Evolutionary conservation across 2,329 filamentous ascomycete genomes (phyloP).

Genomic region (Penicillium sp.): DNA sequence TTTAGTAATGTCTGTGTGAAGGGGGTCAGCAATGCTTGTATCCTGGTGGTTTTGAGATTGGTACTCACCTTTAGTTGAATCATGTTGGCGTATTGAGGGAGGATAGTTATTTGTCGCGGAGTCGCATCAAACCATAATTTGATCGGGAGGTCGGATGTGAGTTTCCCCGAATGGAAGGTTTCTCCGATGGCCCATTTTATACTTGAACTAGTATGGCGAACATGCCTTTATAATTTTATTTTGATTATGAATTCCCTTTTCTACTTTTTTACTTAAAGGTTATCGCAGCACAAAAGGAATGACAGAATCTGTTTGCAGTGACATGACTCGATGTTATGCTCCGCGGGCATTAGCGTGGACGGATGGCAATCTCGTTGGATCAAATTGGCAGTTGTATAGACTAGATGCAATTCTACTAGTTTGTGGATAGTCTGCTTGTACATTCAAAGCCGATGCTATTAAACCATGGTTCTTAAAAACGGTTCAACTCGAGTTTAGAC

Average conservation of each 20-base stretch:
- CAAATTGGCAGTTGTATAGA: too few relatives aligned
- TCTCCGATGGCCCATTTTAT: conserved; percentile 5
- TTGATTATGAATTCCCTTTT: background rate
- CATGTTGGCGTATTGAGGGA: conserved; percentile 61
- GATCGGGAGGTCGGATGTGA: conserved; percentile 16
- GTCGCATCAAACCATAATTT: conserved; percentile 22
- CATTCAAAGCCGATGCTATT: too few relatives aligned
- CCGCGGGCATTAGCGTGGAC: too few relatives aligned
- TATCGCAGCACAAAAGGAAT: too few relatives aligned
- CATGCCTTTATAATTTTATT: background rate
- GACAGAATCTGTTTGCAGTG: too few relatives aligned
- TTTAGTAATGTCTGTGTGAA: conserved; percentile 80
- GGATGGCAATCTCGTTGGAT: too few relatives aligned
- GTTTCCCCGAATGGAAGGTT: conserved; percentile 22
- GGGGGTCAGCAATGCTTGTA: background rate
- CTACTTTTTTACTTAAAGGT: too few relatives aligned
- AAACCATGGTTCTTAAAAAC: too few relatives aligned
- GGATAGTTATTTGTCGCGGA: conserved; percentile 1
- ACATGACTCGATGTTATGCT: too few relatives aligned
- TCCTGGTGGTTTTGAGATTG: background rate
- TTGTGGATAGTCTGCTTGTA: too few relatives aligned
- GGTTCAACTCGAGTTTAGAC: too few relatives aligned
- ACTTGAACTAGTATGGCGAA: background rate
- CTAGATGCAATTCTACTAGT: too few relatives aligned
- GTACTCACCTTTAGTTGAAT: conserved; percentile 76